Base-by-base conservation (phyloP, 805 yeast species). In the Cephaloascus fragrans region DNA sequence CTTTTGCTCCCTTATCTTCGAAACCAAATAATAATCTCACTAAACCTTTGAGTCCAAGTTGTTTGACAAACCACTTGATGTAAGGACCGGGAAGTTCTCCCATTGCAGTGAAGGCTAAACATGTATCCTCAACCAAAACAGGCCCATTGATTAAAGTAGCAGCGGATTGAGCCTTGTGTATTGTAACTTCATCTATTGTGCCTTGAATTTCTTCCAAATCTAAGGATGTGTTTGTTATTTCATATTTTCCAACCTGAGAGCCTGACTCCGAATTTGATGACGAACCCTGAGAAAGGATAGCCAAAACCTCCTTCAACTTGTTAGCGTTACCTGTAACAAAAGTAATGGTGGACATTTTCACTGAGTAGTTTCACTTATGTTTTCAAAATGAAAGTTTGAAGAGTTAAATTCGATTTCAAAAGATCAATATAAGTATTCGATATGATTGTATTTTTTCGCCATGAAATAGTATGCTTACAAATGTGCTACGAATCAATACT, bases 181-280 rank as follows among this genome's bases (percentile, higher is more conserved):
- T 69, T 0, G 96, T 83, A 34, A 93, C 90, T 39, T 83, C 84
- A 33, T 80, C 80, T 36, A 88, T 73, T 18, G 90, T 62, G 23
- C 96, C 98, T 61, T 93, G 99, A 35, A 93, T 60, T 62, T 93
- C 99, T 37, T 81, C 93, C 16, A 93, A 65, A 53, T 93, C 99
- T 26, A 94, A 55, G 26, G 78, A 67, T 44, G 73, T 61, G 59
- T 83, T 88, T 18, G 66, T 64, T 41, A 93, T 71, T 29, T 51
- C 58, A 56, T 50, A 73, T 16, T 63, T 57, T 3, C 81, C 83
- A 15, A 75, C 74, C 37, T 48, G 51, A 17, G 63, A 52, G 10
- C 40, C 59, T 17, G 45, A 55, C 20, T 53, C 47, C 35, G 38
- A 54, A 50, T 37, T 18, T 4, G 40, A 4, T 6, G 43, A 44